Evolutionary conservation across 345 rosid genomes (phyloP).

Genomic region (Erodium maritimum): DNA sequence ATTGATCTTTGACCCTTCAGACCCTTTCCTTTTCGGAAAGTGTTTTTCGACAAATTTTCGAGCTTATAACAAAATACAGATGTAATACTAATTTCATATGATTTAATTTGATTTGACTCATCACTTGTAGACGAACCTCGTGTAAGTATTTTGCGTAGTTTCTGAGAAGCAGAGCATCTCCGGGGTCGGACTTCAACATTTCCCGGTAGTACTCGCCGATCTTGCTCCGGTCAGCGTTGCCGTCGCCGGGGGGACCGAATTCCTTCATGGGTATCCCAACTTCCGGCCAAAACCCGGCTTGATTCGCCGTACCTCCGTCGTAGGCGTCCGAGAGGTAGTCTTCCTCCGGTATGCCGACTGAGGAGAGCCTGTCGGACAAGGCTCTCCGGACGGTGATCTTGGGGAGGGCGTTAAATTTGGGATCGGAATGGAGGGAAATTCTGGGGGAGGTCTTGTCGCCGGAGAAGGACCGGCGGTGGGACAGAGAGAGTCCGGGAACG

Average conservation of each 20-base stretch:
- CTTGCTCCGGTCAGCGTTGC: constrained; percentile 21
- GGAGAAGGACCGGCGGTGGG: constrained; percentile 34
- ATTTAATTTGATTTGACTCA: neutral
- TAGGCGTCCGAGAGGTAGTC: constrained; percentile 13
- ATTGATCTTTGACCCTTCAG: too few species aligned
- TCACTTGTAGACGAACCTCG: constrained; percentile 34
- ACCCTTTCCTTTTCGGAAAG: too few species aligned
- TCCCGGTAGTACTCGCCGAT: constrained; percentile 57
- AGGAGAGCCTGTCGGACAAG: constrained; percentile 27
- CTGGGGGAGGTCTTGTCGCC: constrained; percentile 34
- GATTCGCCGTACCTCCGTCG: constrained; percentile 6
- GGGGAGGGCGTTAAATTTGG: neutral
- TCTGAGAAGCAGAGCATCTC: constrained; percentile 50
- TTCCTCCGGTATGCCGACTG: constrained; percentile 40
- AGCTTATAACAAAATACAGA: too few species aligned
- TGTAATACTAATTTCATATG: neutral
- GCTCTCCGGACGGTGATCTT: constrained; percentile 31
- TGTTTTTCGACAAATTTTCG: too few species aligned
- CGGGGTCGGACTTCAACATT: constrained; percentile 54
- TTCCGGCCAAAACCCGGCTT: constrained; percentile 21
- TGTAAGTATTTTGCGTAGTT: constrained; percentile 68
- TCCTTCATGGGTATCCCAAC: constrained; percentile 30
- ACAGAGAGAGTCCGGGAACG: constrained; percentile 18
- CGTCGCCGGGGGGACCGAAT: constrained; percentile 14
- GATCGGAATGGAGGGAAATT: constrained; percentile 33